Evolutionary conservation across 768 basidiomycete genomes (phyloP).

Genomic region (Kwoniella sp.): DNA sequence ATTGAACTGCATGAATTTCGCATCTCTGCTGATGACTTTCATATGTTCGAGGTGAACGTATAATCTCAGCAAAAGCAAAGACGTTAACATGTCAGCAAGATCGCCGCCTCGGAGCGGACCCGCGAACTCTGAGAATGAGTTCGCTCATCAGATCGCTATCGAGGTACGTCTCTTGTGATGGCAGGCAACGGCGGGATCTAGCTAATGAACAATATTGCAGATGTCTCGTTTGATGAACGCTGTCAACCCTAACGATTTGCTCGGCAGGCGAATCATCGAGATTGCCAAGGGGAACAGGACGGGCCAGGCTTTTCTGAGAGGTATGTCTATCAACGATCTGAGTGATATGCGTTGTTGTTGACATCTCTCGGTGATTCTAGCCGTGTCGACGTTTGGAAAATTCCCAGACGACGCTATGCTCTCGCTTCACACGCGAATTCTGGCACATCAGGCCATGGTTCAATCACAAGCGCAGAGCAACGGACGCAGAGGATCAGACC

Average conservation of each 20-base stretch:
- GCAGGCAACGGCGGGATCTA: too few relatives aligned
- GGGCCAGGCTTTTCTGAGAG: conserved; percentile 65
- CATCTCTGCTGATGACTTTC: too few relatives aligned
- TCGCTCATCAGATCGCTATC: conserved; percentile 54
- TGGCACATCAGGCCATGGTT: conserved; percentile 70
- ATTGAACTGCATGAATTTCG: too few relatives aligned
- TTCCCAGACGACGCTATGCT: conserved; percentile 76
- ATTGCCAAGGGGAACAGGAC: conserved; percentile 73
- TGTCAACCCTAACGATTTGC: conserved; percentile 77
- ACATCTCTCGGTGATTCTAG: conserved; percentile 56
- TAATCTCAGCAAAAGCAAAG: too few relatives aligned
- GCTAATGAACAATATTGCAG: too few relatives aligned
- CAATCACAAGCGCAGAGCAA: conserved; percentile 25
- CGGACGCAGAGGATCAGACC: conserved; percentile 34
- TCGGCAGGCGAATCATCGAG: conserved; percentile 76
- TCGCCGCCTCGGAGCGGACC: conserved; percentile 21
- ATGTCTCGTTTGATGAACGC: conserved; percentile 77
- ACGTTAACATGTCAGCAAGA: conserved; percentile 34
- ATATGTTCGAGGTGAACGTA: too few relatives aligned
- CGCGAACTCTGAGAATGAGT: conserved; percentile 35
- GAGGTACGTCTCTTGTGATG: conserved; percentile 38
- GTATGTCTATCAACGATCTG: conserved; percentile 56
- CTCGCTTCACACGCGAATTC: conserved; percentile 77
- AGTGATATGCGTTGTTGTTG: conserved; percentile 3
- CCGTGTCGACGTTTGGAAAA: conserved; percentile 80